Base-by-base conservation (phyloP, 257 asterid genomes). In the Forsythia suspensa region DNA sequence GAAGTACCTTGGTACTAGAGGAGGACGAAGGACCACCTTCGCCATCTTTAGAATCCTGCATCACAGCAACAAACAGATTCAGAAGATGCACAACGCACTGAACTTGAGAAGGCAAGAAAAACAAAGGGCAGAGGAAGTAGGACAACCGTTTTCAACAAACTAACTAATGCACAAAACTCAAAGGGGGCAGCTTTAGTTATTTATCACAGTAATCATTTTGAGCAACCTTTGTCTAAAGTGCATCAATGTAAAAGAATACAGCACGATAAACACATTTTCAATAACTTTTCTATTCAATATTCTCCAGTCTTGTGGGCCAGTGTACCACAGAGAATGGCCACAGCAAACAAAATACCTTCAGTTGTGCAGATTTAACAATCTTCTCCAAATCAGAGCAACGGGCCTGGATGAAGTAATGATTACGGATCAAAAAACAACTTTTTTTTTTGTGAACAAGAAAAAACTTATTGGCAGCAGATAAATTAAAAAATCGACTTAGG, bases 361-460 rank as follows among this genome's bases (percentile, higher is more conserved):
- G 51, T 72, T 86, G 85, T 70, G 89, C 85, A 79, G 90, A 84
- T 70, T 81, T 90, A 80, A 87, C 48, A 81, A 89, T 90, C 86
- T 89, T 89, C 83, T 85, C 92, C 87, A 93, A 85, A 82, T 90
- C 94, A 80, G 93, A 82, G 76, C 87, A 89, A 6, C 90, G 97
- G 29, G 90, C 96, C 98, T 94, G 87, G 76, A 83, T 24, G 75
- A 81, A 73, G 75, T 51, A 84, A 15, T 43, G 59, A 40, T 24
- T 15, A 68, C 21, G 15, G 59, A 76, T 82, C 69, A 74, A 70
- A 65, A 77, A 39, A 51, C 8, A 38, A 55, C 34, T 29, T 29
- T 29, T 37, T 21, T 16, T 78, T 57, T 37, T 70, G 48, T 57
- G 21, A 76, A 65, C 29, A 16, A 66, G 21, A 46, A 43, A 44